These are phyloP conservation scores for Chaetomidium leptoderma DNA, from an alignment of 495 filamentous ascomycete genomes.

Conservation along the genomic window DNA sequence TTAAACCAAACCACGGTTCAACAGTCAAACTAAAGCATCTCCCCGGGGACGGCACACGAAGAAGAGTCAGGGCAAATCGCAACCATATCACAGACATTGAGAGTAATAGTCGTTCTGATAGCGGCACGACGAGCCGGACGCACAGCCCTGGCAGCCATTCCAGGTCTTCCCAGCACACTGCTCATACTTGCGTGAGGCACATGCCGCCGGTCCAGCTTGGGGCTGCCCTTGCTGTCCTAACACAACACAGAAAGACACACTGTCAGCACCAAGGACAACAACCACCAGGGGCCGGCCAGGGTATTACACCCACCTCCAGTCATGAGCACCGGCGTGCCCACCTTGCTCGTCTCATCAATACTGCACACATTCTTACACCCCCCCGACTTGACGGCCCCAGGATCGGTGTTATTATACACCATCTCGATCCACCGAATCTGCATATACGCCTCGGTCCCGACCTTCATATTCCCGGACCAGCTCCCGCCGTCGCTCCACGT, in stretches of 20 bases:
- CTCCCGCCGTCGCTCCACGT: constrained; percentile 70
- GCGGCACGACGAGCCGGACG: constrained; percentile 39
- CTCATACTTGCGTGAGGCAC: constrained; percentile 31
- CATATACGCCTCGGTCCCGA: constrained; percentile 54
- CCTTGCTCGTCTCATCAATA: constrained; percentile 44
- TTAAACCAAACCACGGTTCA: too few species aligned
- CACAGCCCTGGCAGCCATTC: constrained; percentile 45
- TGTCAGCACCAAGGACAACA: background rate
- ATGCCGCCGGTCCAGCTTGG: constrained; percentile 14
- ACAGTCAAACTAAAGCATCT: too few species aligned
- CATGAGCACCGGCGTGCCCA: constrained; percentile 35
- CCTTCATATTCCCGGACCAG: constrained; percentile 67
- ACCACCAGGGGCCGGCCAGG: background rate
- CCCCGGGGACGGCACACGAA: background rate
- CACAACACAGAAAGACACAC: background rate
- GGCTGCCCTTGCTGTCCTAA: constrained; percentile 15
- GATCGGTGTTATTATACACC: constrained; percentile 57
- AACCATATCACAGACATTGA: constrained; percentile 34
- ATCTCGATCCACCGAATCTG: constrained; percentile 73
- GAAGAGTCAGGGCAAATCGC: background rate
- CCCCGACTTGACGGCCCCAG: constrained; percentile 14
- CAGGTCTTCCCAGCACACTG: constrained; percentile 50
- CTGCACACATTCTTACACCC: constrained; percentile 45
- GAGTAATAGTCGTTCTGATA: constrained; percentile 48
- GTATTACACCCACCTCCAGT: constrained; percentile 18